These are phyloP conservation scores for Xylaria castorea DNA, from an alignment of 495 filamentous ascomycete genomes.

Conservation along the genomic window DNA sequence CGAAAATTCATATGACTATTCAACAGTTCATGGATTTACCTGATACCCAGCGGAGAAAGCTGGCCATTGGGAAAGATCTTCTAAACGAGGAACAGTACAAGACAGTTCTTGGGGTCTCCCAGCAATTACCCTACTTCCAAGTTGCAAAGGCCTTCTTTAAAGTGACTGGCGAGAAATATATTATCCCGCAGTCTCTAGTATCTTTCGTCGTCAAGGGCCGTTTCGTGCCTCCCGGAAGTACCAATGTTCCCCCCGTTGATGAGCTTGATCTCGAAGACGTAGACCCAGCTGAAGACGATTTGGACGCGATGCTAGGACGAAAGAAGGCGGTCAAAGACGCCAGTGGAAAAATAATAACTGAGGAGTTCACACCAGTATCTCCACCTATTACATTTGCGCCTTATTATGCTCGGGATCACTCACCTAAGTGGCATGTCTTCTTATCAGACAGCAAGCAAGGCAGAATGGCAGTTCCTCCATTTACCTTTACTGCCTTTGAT, in stretches of 20 bases:
- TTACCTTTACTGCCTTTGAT: conserved; percentile 88
- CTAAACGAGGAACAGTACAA: conserved; percentile 78
- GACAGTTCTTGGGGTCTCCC: conserved; percentile 74
- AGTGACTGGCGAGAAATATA: conserved; percentile 89
- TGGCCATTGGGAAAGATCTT: conserved; percentile 72
- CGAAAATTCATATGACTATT: conserved; percentile 76
- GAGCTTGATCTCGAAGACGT: conserved; percentile 84
- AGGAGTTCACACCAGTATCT: conserved; percentile 67
- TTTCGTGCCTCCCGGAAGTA: conserved; percentile 84
- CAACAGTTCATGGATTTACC: conserved; percentile 87
- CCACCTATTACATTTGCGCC: conserved; percentile 88
- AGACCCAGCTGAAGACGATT: conserved; percentile 90
- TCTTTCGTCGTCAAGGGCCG: conserved; percentile 95
- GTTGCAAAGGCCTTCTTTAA: conserved; percentile 99
- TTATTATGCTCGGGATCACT: conserved; percentile 86
- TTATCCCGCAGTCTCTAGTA: conserved; percentile 92
- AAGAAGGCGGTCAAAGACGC: conserved; percentile 67
- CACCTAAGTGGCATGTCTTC: conserved; percentile 91
- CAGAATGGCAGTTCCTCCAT: conserved; percentile 93
- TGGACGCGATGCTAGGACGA: conserved; percentile 85
- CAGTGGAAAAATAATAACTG: conserved; percentile 57
- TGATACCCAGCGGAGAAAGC: conserved; percentile 72
- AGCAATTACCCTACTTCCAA: conserved; percentile 79
- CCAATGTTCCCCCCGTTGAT: conserved; percentile 73
- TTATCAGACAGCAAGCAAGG: conserved; percentile 90